Evolutionary conservation across 805 yeast species (phyloP), one percentile per base, ranked within the genome.

Genomic region (Wickerhamomyces kurtzmanii): DNA sequence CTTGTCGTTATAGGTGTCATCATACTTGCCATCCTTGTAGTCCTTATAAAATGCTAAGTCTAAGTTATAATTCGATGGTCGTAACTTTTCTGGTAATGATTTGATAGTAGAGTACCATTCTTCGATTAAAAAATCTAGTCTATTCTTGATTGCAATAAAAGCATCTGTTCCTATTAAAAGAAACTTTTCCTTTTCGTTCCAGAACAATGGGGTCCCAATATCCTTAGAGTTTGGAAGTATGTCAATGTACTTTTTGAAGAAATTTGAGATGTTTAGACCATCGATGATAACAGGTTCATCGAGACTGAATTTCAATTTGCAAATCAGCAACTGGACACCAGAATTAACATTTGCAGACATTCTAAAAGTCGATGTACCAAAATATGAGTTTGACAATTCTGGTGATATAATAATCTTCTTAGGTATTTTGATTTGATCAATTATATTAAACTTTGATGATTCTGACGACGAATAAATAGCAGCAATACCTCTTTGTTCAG

Each of bases 161-260:
- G 83, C 59, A 46, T 85, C 87, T 0, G 94, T 78, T 0, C 87
- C 87, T 23, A 62, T 57, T 8, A 86, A 47, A 19, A 63, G 44
- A 5, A 53, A 47, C 30, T 69, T 58, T 23, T 78, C 82, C 3
- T 53, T 55, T 1, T 60, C 45, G 18, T 55, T 55, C 85, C 87
- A 86, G 38, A 70, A 71, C 29, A 69, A 67, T 2, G 96, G 94
- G 8, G 75, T 59, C n/a, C 64, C 62, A 13, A 71, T 60, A 5
- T 57, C 53, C 8, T 43, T 41, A 5, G 50, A 40, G 3, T 62
- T 20, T 3, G 84, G 80, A 12, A 76, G 47, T 10, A 57, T 44
- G 22, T 63, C 53, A 21, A 76, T 45, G 37, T 75, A 76, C 22
- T 46, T 29, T 13, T 38, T 24, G 29, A 54, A 59, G 15, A 53